Evolutionary conservation across 805 yeast genomes (phyloP).

Genomic region (Millerago galiae): DNA sequence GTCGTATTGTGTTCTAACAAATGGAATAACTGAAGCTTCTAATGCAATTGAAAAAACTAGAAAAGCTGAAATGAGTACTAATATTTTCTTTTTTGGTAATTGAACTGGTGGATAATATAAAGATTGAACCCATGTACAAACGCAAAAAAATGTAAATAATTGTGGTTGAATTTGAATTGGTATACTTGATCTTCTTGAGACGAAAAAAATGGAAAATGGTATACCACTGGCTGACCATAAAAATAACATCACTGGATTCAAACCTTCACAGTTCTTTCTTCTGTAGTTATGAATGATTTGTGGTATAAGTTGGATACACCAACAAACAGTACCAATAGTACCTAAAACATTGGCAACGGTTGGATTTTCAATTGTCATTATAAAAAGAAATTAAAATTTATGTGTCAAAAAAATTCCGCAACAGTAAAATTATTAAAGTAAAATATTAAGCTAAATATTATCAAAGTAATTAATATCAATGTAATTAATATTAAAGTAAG

Average conservation of each 20-base stretch:
- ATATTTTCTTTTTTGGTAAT: conserved; percentile 30
- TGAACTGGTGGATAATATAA: conserved; percentile 67
- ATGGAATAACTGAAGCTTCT: conserved; percentile 66
- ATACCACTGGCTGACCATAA: conserved; percentile 72
- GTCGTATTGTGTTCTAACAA: conserved; percentile 52
- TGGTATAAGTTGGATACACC: conserved; percentile 90
- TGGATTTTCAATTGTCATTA: not conserved
- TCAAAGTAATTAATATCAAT: too few relatives aligned
- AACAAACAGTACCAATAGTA: conserved; percentile 81
- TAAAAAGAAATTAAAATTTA: too few relatives aligned
- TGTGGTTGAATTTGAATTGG: conserved; percentile 87
- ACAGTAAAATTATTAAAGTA: too few relatives aligned
- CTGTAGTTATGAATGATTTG: conserved; percentile 72
- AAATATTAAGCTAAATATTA: too few relatives aligned
- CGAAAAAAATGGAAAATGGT: conserved; percentile 82
- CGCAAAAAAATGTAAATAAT: conserved; percentile 64
- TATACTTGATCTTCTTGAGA: conserved; percentile 60
- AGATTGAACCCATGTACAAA: conserved; percentile 61
- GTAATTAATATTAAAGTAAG: too few relatives aligned
- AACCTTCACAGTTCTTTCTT: conserved; percentile 74
- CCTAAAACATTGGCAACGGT: conserved; percentile 67
- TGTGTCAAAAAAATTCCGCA: too few relatives aligned
- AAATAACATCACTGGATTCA: conserved; percentile 79
- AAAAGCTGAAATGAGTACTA: conserved; percentile 31
- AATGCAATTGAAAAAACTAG: conserved; percentile 44